Evolutionary conservation across 345 rosid genomes (phyloP).

Genomic region (Anastatica hierochuntica): DNA sequence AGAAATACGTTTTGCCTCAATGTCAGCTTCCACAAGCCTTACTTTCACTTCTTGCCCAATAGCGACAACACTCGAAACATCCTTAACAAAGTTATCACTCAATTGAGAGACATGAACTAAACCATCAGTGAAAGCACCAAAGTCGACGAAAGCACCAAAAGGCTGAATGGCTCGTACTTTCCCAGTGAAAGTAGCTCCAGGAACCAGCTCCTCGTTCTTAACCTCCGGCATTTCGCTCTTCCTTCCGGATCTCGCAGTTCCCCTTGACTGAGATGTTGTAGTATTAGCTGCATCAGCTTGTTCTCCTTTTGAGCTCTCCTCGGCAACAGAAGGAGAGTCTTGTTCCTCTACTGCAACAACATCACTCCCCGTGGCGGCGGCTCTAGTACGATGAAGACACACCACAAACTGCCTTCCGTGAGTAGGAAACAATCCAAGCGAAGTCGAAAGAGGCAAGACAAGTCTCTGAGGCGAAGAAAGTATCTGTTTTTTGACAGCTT

Average conservation of each 20-base stretch:
- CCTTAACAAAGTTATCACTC: conserved; percentile 75
- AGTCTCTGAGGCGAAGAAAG: conserved; percentile 29
- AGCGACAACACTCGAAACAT: conserved; percentile 65
- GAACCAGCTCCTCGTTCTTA: conserved; percentile 64
- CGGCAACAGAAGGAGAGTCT: conserved; percentile 36
- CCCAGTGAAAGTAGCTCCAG: conserved; percentile 75
- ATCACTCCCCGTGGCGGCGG: conserved; percentile 62
- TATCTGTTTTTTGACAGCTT: conserved; percentile 24
- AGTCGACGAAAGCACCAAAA: conserved; percentile 81
- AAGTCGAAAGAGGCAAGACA: conserved; percentile 36
- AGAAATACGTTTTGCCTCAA: conserved; percentile 64
- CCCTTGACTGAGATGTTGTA: conserved; percentile 31
- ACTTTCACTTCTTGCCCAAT: conserved; percentile 87
- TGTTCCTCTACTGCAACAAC: conserved; percentile 63
- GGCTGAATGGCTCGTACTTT: conserved; percentile 88
- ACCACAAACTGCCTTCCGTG: conserved; percentile 28
- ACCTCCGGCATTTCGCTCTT: conserved; percentile 79
- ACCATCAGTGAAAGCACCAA: conserved; percentile 92
- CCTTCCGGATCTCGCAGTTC: conserved; percentile 38
- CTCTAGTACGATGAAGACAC: conserved; percentile 35
- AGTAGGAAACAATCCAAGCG: conserved; percentile 42
- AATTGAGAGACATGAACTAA: conserved; percentile 79
- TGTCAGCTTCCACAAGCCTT: conserved; percentile 66
- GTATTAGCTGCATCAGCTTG: conserved; percentile 28
- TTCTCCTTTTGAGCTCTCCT: conserved; percentile 30